phyloP scores from a whole-genome alignment of 805 yeast species.

The Myxozyma monticola region DNA sequence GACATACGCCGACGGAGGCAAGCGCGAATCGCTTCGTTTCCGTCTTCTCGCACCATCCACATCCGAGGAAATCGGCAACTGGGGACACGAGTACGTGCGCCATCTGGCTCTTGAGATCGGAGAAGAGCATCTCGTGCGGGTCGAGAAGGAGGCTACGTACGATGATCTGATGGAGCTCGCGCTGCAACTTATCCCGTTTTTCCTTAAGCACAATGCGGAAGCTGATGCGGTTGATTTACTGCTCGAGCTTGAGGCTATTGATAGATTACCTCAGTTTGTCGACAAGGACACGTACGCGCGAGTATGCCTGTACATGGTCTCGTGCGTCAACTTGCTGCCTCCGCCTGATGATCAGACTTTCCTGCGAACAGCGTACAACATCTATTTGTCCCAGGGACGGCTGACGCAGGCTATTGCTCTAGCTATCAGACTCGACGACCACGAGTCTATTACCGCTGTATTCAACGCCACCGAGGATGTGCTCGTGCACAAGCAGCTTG shows the following conservation, averaged over 20 bases:
- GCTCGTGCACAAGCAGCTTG: constrained; percentile 79
- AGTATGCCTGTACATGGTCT: constrained; percentile 73
- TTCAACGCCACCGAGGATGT: constrained; percentile 77
- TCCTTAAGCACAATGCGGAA: constrained; percentile 93
- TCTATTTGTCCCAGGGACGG: constrained; percentile 75
- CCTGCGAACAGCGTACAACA: constrained; percentile 82
- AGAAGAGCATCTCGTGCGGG: constrained; percentile 57
- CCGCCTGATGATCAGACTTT: constrained; percentile 90
- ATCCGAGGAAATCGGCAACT: constrained; percentile 63
- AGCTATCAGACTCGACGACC: constrained; percentile 88
- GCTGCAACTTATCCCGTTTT: constrained; percentile 79
- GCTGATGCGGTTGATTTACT: constrained; percentile 96
- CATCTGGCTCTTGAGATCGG: constrained; percentile 96
- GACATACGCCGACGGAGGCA: constrained; percentile 84
- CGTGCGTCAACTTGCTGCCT: constrained; percentile 94
- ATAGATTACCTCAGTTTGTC: constrained; percentile 75
- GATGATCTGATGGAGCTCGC: constrained; percentile 62
- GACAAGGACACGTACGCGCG: constrained; percentile 82
- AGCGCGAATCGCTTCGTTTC: constrained; percentile 75
- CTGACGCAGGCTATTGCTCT: constrained; percentile 86
- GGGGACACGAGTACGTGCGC: constrained; percentile 99
- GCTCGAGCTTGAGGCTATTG: constrained; percentile 84
- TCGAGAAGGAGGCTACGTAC: constrained; percentile 31
- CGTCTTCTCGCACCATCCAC: constrained; percentile 57
- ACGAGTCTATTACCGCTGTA: constrained; percentile 70